Percentiles rank a stretch among this genome's conserved stretches.
These are phyloP conservation scores for Kodamaea kaohsiungensis DNA, from an alignment of 805 yeast genomes.

Conservation along the genomic window DNA sequence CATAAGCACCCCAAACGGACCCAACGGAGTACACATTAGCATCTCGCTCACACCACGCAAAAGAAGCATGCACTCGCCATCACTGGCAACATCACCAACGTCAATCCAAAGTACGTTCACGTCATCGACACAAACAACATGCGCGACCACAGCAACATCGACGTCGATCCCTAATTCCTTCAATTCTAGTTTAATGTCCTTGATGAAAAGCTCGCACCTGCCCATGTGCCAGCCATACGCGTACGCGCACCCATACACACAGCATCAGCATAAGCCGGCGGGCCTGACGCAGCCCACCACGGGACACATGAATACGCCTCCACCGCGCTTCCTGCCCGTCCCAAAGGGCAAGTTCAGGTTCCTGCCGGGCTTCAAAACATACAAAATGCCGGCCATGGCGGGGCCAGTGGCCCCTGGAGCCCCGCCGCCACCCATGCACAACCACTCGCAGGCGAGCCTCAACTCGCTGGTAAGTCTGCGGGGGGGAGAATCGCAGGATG, in stretches of 20 bases:
- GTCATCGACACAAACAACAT: not conserved
- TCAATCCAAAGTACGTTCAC: slow-evolving; percentile 1
- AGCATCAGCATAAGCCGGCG: slow-evolving; percentile 4
- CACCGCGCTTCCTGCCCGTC: slow-evolving; percentile 5
- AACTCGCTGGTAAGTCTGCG: slow-evolving; percentile 20
- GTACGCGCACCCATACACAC: slow-evolving; percentile 5
- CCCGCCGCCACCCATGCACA: slow-evolving; percentile 7
- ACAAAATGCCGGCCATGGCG: not conserved
- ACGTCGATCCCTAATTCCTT: slow-evolving; percentile 1
- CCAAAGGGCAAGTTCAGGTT: slow-evolving; percentile 3
- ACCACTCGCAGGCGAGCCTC: slow-evolving; percentile 27
- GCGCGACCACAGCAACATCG: not conserved
- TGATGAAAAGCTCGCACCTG: slow-evolving; percentile 3
- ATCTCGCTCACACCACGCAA: slow-evolving; percentile 7
- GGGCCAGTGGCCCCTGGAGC: slow-evolving; percentile 4
- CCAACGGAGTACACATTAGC: not conserved
- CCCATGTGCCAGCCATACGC: slow-evolving; percentile 5
- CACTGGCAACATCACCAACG: not conserved
- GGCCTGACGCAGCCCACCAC: not conserved
- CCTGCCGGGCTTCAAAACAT: not conserved
- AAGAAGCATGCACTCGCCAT: slow-evolving; percentile 3
- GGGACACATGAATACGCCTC: slow-evolving; percentile 10
- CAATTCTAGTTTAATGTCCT: slow-evolving; percentile 4
- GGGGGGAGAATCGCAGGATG: slow-evolving; percentile 11
- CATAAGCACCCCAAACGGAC: no score